Evolutionary conservation across 2,329 filamentous ascomycete genomes (phyloP), one percentile per base, ranked within the genome.

Genomic region (Verticillium dahliae): DNA sequence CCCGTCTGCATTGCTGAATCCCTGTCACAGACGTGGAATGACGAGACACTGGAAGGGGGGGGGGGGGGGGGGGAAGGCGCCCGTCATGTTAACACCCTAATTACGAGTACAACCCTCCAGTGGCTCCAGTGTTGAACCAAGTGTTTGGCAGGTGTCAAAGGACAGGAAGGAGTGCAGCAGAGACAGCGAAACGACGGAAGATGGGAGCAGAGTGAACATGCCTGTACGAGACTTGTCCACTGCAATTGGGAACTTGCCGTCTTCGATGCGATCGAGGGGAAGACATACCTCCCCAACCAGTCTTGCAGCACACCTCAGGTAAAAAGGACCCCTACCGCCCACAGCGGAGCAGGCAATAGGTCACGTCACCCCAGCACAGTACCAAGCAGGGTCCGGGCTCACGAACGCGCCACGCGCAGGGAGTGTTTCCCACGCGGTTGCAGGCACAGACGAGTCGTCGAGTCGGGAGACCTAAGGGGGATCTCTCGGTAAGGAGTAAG

Each of bases 21-120:
- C 39, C 38, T 58, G 38, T 22, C 38, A 50, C 38, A 45, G 57
- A 58, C 27, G 57, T 58, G 22, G 57, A 58, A 58, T 58, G 57
- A 58, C 57, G 57, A 50, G 45, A 50, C 45, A 18, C 22, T 50
- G 35, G 45, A 27, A 27, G 27, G 45, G 39, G 18, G 45, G 39
- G 45, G n/a, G n/a, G n/a, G n/a, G n/a, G n/a, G n/a, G n/a, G n/a
- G n/a, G n/a, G n/a, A n/a, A n/a, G n/a, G 18, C 45, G 6, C 18
- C 45, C 45, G 45, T 50, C 45, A 50, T 50, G 9, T 50, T 27
- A 6, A 22, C 45, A 22, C 39, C 39, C 27, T 27, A 2, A n/a
- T n/a, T n/a, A n/a, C n/a, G n/a, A n/a, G 27, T 27, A 27, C 27
- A 27, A 27, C 27, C 4, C 3, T 27, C 27, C 27, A 27, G 27